Evolutionary conservation across 148 eudicot species (phyloP), one percentile per base, ranked within the genome.

Genomic region (Dysphania ambrosioides): DNA sequence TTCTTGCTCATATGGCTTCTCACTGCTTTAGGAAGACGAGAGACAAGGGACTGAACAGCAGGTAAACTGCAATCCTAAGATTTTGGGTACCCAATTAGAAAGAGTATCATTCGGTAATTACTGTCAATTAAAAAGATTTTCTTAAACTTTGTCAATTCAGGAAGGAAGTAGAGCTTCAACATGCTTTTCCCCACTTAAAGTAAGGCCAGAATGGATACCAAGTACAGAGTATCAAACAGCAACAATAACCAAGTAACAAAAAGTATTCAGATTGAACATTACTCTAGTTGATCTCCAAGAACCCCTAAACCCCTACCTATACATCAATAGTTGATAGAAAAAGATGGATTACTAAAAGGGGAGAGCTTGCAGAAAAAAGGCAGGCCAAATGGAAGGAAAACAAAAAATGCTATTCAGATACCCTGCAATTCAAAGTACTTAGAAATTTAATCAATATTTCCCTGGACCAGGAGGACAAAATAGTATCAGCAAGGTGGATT

Each of bases 21-120:
- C 68, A 95, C 58, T 19, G 90, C 23, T n/a, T 71, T 49, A 47
- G 97, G 96, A 68, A 95, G 92, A 75, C 60, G 75, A 72, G 91
- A 90, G 67, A 95, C 88, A 24, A 95, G 87, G 70, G 82, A 76
- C 70, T 85, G 82, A 70, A 86, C 84, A 64, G 87, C 87, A 71
- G 89, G 77, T 79, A 86, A 80, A 77, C 89, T 83, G 82, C 84
- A 85, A 80, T 92, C 97, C 97, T 95, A 82, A 53, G 56, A 58
- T 81, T 77, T 75, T 81, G 56, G 81, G 70, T 27, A 23, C 34
- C 71, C 32, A 41, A 41, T 67, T 65, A 76, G 49, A 64, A 47
- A 72, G 26, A 69, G 59, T 44, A 58, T 60, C 42, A 66, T 71
- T 75, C 40, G 29, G 27, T 47, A 41, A 7, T 18, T 64, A 2